Conservation (phyloP, 768 basidiomycete genomes). For the Hypsizygus marmoreus region DNA sequence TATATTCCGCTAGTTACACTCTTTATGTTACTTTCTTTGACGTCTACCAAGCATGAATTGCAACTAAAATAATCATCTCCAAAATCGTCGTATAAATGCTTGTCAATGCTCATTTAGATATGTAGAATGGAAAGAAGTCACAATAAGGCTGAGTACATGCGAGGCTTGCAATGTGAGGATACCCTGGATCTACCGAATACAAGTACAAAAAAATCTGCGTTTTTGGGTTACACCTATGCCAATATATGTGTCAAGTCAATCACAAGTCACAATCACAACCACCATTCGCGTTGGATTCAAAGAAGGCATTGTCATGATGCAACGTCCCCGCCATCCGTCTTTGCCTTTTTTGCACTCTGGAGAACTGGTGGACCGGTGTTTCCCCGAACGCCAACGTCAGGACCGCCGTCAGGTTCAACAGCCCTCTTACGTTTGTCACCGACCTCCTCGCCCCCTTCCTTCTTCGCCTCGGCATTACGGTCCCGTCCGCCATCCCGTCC, state of each 20-base stretch:
- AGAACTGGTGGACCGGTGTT: slow-evolving; percentile 56
- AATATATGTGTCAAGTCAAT: too few relatives aligned
- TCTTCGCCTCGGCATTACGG: slow-evolving; percentile 37
- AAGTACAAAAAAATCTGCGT: slow-evolving; percentile 11
- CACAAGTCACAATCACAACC: too few relatives aligned
- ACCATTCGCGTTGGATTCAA: too few relatives aligned
- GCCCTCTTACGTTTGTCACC: slow-evolving; percentile 81
- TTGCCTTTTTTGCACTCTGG: slow-evolving; percentile 46
- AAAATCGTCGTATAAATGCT: too few relatives aligned
- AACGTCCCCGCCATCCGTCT: slow-evolving; percentile 37
- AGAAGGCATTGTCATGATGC: slow-evolving; percentile 24
- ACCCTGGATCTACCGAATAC: slow-evolving; percentile 2
- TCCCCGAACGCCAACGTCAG: slow-evolving; percentile 67
- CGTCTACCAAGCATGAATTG: too few relatives aligned
- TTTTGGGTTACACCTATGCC: too few relatives aligned
- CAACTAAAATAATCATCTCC: too few relatives aligned
- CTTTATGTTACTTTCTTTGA: too few relatives aligned
- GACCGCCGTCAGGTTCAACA: slow-evolving; percentile 78
- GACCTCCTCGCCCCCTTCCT: slow-evolving; percentile 42
- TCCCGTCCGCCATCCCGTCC: slow-evolving; percentile 38
- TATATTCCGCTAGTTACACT: too few relatives aligned
- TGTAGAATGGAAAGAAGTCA: not conserved
- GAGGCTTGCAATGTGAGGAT: slow-evolving; percentile 1
- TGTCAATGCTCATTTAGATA: too few relatives aligned
- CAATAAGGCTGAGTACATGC: slow-evolving; percentile 1